Evolutionary conservation across 2,329 filamentous ascomycete genomes (phyloP), one percentile per base, ranked within the genome.

Genomic region (Penicillium hordei): DNA sequence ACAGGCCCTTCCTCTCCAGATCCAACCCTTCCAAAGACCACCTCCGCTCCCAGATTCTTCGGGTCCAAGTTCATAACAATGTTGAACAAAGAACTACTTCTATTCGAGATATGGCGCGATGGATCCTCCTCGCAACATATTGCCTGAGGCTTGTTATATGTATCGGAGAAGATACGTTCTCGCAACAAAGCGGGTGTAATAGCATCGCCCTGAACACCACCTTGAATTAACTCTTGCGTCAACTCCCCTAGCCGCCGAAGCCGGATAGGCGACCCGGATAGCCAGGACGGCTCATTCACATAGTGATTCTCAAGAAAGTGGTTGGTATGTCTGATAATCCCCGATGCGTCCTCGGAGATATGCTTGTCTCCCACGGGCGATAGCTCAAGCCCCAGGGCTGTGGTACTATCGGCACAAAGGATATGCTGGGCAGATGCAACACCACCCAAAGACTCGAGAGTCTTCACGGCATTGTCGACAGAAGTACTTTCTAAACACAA

Each of bases 401-500:
- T 64, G 2, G 52, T 73, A 4, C 60, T 59, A 66, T 86, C 83
- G 0, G 80, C 82, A 45, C 86, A 69, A 0, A 84, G 72, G 59
- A 86, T 85, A 58, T 86, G 82, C 56, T 81, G 83, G 2, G 82
- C 78, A 13, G 77, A 78, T 0, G 83, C 83, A 43, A 86, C 79
- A 12, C 83, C 83, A n/a, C 75, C 72, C 27, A 73, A 70, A n/a
- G 58, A 59, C 59, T 80, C 70, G 9, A 86, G 65, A 21, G 65
- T 76, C 9, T 63, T 59, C 1, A 83, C 75, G 1, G 83, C 84
- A 44, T 79, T 76, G 0, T 71, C 71, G 0, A 77, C 76, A 2
- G 79, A 82, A 0, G 27, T 51, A 29, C 79, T 81, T 51, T 88
- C 85, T 2, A 89, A 70, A 5, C 79, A 81, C 19, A 78, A 70